phyloP scores from a whole-genome alignment of 129 eudicot genomes.

The Escallonia herrerae region DNA sequence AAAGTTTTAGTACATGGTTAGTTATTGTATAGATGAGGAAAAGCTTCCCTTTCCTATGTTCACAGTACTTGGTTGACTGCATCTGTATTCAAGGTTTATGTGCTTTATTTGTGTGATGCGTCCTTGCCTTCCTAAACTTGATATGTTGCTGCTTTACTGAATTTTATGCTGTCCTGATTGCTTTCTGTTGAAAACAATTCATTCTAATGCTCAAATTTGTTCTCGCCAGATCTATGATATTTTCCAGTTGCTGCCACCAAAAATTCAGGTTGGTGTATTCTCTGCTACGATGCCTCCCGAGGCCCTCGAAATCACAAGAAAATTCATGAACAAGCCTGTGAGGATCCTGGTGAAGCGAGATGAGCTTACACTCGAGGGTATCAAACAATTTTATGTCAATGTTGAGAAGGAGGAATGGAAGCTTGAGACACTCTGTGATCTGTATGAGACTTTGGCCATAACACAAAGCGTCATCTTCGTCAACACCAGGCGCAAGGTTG shows the following conservation, averaged over 20 bases:
- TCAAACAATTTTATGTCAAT: conserved; percentile 16
- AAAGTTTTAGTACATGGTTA: too few relatives aligned
- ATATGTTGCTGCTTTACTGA: too few relatives aligned
- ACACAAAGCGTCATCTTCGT: conserved; percentile 17
- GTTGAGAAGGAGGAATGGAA: conserved; percentile 20
- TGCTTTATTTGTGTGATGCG: too few relatives aligned
- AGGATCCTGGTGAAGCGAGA: conserved; percentile 18
- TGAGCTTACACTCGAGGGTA: conserved; percentile 20
- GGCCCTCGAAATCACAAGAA: conserved; percentile 16
- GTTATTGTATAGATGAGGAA: too few relatives aligned
- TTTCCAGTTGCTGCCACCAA: conserved; percentile 16
- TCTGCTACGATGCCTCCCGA: conserved; percentile 18
- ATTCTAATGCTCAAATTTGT: background rate
- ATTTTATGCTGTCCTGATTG: too few relatives aligned
- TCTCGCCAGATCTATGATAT: conserved; percentile 12
- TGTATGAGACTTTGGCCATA: conserved; percentile 17
- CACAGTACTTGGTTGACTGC: too few relatives aligned
- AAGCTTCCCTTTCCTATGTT: too few relatives aligned
- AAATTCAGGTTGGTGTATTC: conserved; percentile 13
- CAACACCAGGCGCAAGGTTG: conserved; percentile 16
- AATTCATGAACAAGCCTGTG: conserved; percentile 20
- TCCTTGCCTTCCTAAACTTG: too few relatives aligned
- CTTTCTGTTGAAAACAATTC: too few relatives aligned
- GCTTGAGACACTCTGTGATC: conserved; percentile 19
- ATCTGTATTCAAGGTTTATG: too few relatives aligned